Evolutionary conservation across 768 basidiomycete genomes (phyloP).

Genomic region (Chlorophyllum brunneum): DNA sequence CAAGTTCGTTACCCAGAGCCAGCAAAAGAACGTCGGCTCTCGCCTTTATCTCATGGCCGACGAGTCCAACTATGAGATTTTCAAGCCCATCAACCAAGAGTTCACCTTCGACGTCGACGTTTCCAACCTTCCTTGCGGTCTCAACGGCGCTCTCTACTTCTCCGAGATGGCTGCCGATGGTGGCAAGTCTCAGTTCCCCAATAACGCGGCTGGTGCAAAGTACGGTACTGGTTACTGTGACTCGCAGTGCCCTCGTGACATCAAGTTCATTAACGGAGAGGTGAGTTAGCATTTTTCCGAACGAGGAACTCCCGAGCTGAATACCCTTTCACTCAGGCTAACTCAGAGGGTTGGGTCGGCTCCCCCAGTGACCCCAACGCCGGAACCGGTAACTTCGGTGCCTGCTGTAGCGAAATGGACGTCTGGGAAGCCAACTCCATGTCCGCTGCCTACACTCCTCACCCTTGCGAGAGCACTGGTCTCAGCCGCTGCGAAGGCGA

Average conservation of each 20-base stretch:
- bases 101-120: constrained; percentile 16
- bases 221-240: constrained; percentile 15
- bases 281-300: neutral
- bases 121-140: constrained; percentile 14
- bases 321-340: neutral
- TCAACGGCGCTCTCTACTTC: constrained; percentile 14
- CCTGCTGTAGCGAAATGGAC: constrained; percentile 44
- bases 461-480: constrained; percentile 29
- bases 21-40: constrained; percentile 12
- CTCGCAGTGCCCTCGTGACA: constrained; percentile 14
- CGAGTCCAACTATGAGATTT: constrained; percentile 13
- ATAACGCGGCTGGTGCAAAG: constrained; percentile 15
- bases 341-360: constrained; percentile 7
- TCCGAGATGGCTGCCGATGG: constrained; percentile 14
- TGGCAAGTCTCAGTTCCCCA: constrained; percentile 3
- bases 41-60: constrained; percentile 13
- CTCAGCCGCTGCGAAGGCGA: constrained; percentile 31
- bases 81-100: constrained; percentile 13
- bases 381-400: constrained; percentile 33
- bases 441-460: constrained; percentile 38
- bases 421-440: constrained; percentile 42
- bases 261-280: constrained; percentile 14
- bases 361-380: constrained; percentile 24
- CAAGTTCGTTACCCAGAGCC: constrained; percentile 12
- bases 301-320: neutral